Evolutionary conservation across 345 rosid species (phyloP).

Genomic region (Excoecaria agallocha): DNA sequence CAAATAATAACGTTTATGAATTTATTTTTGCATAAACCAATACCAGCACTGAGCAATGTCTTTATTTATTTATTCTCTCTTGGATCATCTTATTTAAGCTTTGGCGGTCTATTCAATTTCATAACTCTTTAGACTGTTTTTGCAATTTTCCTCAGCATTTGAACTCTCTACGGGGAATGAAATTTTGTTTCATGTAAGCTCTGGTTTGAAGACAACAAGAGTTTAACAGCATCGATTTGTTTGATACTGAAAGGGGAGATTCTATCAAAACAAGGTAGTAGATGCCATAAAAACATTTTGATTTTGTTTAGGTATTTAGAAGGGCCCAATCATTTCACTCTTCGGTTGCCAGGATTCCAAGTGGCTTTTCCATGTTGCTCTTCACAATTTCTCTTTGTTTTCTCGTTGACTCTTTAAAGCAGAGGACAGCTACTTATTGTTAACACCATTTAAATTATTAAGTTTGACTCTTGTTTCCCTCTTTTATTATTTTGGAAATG

Average conservation of each 20-base stretch:
- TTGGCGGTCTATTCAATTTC: too few relatives aligned
- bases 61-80: too few relatives aligned
- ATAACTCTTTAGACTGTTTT: too few relatives aligned
- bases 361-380: conserved; percentile 31
- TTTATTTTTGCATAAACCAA: too few relatives aligned
- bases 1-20: too few relatives aligned
- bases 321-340: not conserved
- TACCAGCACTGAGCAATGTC: too few relatives aligned
- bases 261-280: not conserved
- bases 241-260: not conserved
- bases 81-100: too few relatives aligned
- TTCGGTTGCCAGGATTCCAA: conserved; percentile 21
- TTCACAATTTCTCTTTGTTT: conserved; percentile 15
- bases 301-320: not conserved
- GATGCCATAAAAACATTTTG: not conserved
- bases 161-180: too few relatives aligned
- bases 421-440: conserved; percentile 12
- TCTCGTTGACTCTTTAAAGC: conserved; percentile 6
- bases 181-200: too few relatives aligned
- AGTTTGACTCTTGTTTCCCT: not conserved
- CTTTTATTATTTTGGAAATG: conserved; percentile 5
- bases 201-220: not conserved
- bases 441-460: not conserved
- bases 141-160: too few relatives aligned
- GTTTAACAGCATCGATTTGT: too few relatives aligned